Percentiles rank a stretch among this genome's conserved stretches.
Evolutionary conservation across 352 stramenopile species (phyloP).

Genomic region (Globisporangium barbulae): DNA sequence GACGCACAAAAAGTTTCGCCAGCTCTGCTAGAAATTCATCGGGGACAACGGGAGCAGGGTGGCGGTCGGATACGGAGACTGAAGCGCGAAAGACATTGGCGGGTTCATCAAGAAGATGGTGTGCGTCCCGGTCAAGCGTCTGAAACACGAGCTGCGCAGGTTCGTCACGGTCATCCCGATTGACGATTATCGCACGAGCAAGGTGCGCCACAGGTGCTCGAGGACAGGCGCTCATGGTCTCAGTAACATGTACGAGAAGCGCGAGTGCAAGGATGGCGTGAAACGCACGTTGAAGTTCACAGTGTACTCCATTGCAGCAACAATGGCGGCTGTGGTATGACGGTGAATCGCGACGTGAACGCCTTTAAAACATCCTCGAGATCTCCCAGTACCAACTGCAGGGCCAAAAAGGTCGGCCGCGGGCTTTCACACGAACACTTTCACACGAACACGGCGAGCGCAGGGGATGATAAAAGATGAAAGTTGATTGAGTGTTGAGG

Average conservation of each 20-base stretch:
- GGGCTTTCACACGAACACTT: too few relatives aligned
- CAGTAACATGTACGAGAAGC: not conserved
- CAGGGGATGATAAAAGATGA: not conserved
- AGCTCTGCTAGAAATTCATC: not conserved
- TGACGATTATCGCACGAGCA: not conserved
- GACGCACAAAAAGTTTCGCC: not conserved
- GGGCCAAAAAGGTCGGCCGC: not conserved
- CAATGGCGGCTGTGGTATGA: constrained; percentile 3
- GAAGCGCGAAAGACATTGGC: not conserved
- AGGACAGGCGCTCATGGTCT: not conserved
- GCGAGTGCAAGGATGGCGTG: not conserved
- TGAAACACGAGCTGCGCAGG: constrained; percentile 1
- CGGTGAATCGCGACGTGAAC: constrained; percentile 4
- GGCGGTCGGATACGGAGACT: constrained; percentile 1
- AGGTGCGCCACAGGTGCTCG: not conserved
- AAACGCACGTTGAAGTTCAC: constrained; percentile 1
- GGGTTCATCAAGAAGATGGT: constrained; percentile 2
- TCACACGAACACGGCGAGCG: not conserved
- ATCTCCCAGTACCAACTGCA: constrained; percentile 2
- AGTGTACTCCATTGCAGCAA: constrained; percentile 9
- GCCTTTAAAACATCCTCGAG: constrained; percentile 1
- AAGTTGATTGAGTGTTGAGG: constrained; percentile 1
- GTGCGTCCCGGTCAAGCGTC: constrained; percentile 1
- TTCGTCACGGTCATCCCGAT: not conserved
- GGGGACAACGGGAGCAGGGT: not conserved